Evolutionary conservation across 2,329 filamentous ascomycete species (phyloP).

Genomic region (Cladophialophora exuberans): DNA sequence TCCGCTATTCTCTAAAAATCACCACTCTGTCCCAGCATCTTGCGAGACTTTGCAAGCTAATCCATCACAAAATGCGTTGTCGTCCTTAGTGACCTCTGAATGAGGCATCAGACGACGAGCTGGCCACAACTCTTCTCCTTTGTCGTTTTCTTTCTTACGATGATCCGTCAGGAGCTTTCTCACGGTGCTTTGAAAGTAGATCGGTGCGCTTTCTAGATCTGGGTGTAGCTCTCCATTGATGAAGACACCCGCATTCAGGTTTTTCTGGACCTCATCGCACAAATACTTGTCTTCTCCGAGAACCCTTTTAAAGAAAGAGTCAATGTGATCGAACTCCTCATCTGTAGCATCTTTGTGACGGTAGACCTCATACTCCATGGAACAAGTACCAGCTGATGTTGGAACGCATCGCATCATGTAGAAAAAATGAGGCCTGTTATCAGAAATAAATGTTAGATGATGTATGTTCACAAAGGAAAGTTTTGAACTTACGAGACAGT

Average conservation of each 20-base stretch:
- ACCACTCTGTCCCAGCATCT: not conserved
- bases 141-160: conserved; percentile 50
- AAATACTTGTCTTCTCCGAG: conserved; percentile 67
- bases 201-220: conserved; percentile 58
- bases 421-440: conserved; percentile 52
- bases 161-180: conserved; percentile 55
- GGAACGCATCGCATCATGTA: conserved; percentile 67
- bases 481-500: conserved; percentile 37
- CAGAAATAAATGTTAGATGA: not conserved
- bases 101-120: conserved; percentile 29
- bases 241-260: conserved; percentile 63
- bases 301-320: conserved; percentile 64
- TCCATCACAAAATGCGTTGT: not conserved
- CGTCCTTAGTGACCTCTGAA: not conserved
- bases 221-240: conserved; percentile 65
- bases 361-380: conserved; percentile 67
- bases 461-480: not conserved
- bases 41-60: not conserved
- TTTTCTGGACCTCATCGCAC: conserved; percentile 61
- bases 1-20: no score
- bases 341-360: conserved; percentile 62
- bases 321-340: conserved; percentile 61
- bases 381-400: conserved; percentile 52
- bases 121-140: conserved; percentile 57
- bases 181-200: conserved; percentile 59